A percentile compares a stretch with the other conserved stretches of the same genome.
phyloP scores from a whole-genome alignment of 2,329 filamentous ascomycete species.

The Talaromyces sp. region DNA sequence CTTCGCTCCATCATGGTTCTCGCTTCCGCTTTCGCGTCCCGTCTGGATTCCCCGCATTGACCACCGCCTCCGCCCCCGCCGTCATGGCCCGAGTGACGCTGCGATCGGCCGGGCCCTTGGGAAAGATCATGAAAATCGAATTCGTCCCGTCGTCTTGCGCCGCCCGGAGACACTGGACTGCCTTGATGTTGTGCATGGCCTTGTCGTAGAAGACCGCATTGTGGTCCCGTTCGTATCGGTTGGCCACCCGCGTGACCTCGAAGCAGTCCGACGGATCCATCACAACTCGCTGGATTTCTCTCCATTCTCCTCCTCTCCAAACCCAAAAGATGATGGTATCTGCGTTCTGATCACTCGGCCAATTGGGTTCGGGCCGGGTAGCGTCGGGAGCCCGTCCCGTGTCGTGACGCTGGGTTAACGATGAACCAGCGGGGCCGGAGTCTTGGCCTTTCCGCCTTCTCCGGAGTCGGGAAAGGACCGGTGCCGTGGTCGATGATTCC shows the following conservation, averaged over 20 bases:
- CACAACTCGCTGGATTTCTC: not conserved
- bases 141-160: not conserved
- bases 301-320: not conserved
- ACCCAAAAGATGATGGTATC: not conserved
- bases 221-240: not conserved
- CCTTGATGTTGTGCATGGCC: not conserved
- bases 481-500: not conserved
- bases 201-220: not conserved
- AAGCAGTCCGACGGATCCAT: not conserved
- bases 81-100: not conserved
- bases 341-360: not conserved
- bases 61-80: no score
- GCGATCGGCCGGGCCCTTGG: not conserved
- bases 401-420: not conserved
- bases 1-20: no score
- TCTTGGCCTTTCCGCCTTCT: not conserved
- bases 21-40: no score
- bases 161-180: not conserved
- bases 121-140: constrained; percentile 1
- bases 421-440: not conserved
- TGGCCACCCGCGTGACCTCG: not conserved
- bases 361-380: not conserved
- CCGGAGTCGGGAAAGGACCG: not conserved
- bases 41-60: no score
- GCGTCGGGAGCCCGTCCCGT: not conserved